Evolutionary conservation across 352 stramenopile species (phyloP), one percentile per base, ranked within the genome.

Genomic region (Phytophthora boehmeriae): DNA sequence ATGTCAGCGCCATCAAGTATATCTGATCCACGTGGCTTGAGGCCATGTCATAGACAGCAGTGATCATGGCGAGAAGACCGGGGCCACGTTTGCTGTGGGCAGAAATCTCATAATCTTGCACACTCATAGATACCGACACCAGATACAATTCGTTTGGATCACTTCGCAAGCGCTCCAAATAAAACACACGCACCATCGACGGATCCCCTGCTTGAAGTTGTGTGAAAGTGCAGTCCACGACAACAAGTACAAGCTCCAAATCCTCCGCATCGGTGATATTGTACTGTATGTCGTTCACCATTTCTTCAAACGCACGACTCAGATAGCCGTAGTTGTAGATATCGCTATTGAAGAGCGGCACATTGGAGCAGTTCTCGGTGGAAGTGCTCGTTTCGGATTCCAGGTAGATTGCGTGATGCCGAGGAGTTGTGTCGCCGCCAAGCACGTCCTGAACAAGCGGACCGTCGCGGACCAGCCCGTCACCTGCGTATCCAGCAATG

Each of bases 321-420:
- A 83, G 45, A 35, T 75, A 85, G 0, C 45, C 27, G 53, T 83
- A 59, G 9, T 63, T 63, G 65, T 86, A 79, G 14, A 80, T 74
- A 17, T 25, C 30, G 10, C 54, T 27, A 25, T 71, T 55, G 22
- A 59, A 64, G 20, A 30, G 44, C 3, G 51, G 44, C 3, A 59
- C 36, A 9, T 6, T n/a, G 1, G 43, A 64, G 34, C 73, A 86
- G 14, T 47, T 65, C 8, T 45, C 23, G 5, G 57, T 73, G 4
- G 57, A 74, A 1, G 61, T 62, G 3, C 65, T 59, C 1, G 48
- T 65, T 14, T 35, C 47, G 1, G 48, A 70, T 22, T 76, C 57
- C 9, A 88, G 71, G 35, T 76, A 88, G 8, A 86, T 13, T 0
- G 63, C 54, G 8, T 72, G 62, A 9, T 68, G 54, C 47, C 64